Base-by-base conservation (phyloP, 2,329 filamentous ascomycete genomes). In the Corniculantispora saksenae region DNA sequence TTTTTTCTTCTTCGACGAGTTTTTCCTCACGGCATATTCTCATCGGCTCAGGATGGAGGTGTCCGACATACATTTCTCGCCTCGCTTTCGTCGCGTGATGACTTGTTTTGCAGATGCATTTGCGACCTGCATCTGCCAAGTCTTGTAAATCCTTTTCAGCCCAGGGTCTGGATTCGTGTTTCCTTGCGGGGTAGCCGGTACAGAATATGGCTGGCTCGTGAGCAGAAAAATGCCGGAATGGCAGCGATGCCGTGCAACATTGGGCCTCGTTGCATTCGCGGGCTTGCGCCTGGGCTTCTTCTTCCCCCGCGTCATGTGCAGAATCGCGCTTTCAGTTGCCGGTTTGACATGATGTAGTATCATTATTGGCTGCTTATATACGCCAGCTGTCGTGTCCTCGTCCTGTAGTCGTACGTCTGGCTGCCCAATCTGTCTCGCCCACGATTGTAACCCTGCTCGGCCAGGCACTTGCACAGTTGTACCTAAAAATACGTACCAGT, bases 1-100 rank as follows among this genome's bases (percentile, higher is more conserved):
- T 43, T 29, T 29, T 53, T 27, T 43, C 68, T 64, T 62, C 68
- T 65, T 51, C 56, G 65, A 62, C 40, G 65, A 64, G 60, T 48
- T 47, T 53, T 55, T 43, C 48, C 23, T 43, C 32, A 4, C 7
- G 21, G 38, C 21, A 53, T n/a, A n/a, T 56, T 61, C 61, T 66
- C 65, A 50, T 61, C 61, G 61, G 61, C 48, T 63, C n/a, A 63
- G 56, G 58, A 63, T 56, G 62, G 66, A 58, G 59, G n/a, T n/a
- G 54, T 56, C 64, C 64, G 48, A 66, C 64, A 66, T 63, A 35
- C 32, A 21, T 21, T 48, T 48, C 55, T 23, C 61, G n/a, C 17
- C 55, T 23, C 61, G n/a, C 17, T 50, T 38, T 19, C 40, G 53
- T 45, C 40, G 32, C 47, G 48, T 53, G 25, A 64, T 25, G 13